Base-by-base conservation (phyloP, 768 basidiomycete genomes). In the Auriculariales sp. region DNA sequence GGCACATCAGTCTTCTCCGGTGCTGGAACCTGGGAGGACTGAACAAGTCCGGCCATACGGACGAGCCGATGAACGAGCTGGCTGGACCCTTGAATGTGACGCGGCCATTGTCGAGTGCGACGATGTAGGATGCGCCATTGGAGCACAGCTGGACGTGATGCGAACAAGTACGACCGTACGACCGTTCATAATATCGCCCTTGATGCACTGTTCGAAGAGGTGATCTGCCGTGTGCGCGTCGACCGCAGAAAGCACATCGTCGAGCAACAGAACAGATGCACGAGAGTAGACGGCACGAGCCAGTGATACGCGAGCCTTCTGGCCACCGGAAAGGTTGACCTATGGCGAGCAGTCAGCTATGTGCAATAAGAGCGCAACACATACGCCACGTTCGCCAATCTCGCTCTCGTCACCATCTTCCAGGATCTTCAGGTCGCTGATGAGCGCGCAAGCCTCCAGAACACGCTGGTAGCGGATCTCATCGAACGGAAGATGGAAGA, bases 121-220 rank as follows among this genome's bases (percentile, higher is more conserved):
- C 84, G 55, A 97, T 72, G 62, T 89, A 92, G 24, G 66, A 68
- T 2, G 93, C 89, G 28, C 77, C 83, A 1, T 86, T 78, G 2
- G 79, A 73, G 58, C 88, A 91, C 3, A 98, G 72, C 58, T 91
- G 85, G 29, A 95, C 85, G 59, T 94, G 91, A 59, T 99, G 94
- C 2, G 93, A 95, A 95, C 91, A 22, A 98, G 71, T 39, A 97
- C 71, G 46, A 94, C 67, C 1, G 93, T 95, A 44, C 92, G 73
- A 15, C 77, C 80, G n/a, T 67, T 63, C 60, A 91, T 71, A 34
- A 95, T 67, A 44, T 84, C 79, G 6, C 93, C 91, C 54, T 74
- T 71, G 19, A 98, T 68, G 57, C 89, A 92, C 48, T 88, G 71
- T 17, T 78, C 69, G 57, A 82, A 83, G 39, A 98, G 75, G 64